Base-by-base conservation (phyloP, 495 filamentous ascomycete genomes). In the Immersiella caudata region DNA sequence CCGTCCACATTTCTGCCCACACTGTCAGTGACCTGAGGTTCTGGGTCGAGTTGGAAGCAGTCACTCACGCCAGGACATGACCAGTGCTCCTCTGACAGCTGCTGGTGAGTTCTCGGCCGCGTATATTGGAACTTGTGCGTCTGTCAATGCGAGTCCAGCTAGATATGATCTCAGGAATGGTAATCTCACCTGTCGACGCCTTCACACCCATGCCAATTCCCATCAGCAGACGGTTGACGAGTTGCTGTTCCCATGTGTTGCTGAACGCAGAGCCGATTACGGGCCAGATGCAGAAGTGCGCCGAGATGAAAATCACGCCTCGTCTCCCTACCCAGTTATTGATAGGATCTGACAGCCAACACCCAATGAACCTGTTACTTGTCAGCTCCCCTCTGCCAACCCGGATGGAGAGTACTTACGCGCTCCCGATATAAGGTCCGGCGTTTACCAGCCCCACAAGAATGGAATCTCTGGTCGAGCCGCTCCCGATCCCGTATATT, bases 51-150 rank as follows among this genome's bases (percentile, higher is more conserved):
- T n/a, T 51, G 12, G n/a, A 18, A 35, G 14, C 18, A 51, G 16
- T 18, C 6, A 77, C 76, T 66, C 66, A 77, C 75, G 92, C 91
- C 91, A 94, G 18, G 80, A 85, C 91, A 96, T 94, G 46, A 92
- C 89, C n/a, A 96, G 77, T 8, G 86, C 90, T 56, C 92, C 92
- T 69, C 92, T 84, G 62, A 96, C 89, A 22, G 80, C 74, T 18
- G 92, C 88, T 0, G 92, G 92, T 12, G 85, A 81, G 74, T 89
- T 93, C 71, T 96, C 92, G 3, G 91, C 91, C 3, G 90, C 87
- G 71, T 86, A 94, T 26, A 96, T 86, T 8, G 92, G 90, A 18
- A 93, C 88, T 66, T 11, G 20, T 0, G 1, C 7, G 21, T 18
- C 24, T 22, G 56, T 79, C 82, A 27, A 75, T 74, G 60, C 33